Evolutionary conservation across 2,329 filamentous ascomycete genomes (phyloP), one percentile per base, ranked within the genome.

Genomic region (Botrytis aclada): DNA sequence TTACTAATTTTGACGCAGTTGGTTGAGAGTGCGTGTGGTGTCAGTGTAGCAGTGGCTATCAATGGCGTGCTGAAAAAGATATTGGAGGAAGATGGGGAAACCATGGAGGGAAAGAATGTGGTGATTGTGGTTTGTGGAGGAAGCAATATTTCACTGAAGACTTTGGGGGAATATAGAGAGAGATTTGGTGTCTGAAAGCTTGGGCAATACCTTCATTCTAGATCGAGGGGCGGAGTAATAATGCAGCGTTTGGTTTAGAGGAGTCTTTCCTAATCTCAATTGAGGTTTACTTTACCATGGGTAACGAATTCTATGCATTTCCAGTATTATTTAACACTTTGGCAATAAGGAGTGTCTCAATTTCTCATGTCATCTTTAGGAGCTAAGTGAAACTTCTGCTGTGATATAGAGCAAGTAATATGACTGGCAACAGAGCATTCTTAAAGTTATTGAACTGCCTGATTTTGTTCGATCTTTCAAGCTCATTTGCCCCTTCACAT

Each of bases 71-170:
- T 97, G 78, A 39, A 25, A 12, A 41, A 47, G 32, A n/a, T 41
- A 34, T 25, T 97, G 3, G 95, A 98, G 84, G 85, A 91, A 47
- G 90, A 94, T 81, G 94, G 95, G 0, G 93, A 95, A 10, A 92
- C 97, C 20, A 93, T 91, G 1, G 81, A 89, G 5, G 89, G 86
- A 73, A 94, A 89, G 80, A 93, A 93, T 76, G 88, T 98, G 9
- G 94, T 98, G 2, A 84, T 98, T 70, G 86, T 97, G 37, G 89
- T 98, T 10, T 98, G 95, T 79, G 95, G 95, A 62, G 93, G 92
- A 7, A 90, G 87, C 34, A 89, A 89, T 80, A 87, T 93, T 51
- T 89, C 87, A 3, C 81, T 91, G 74, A 86, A 88, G 51, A 86
- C 90, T 79, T 82, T 94, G 70, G 83, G 85, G n/a, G 67, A 73